A percentile compares a stretch with the other conserved stretches of the same genome.
These are phyloP conservation scores for Backusella psychrophila DNA, from an alignment of 192 early-diverging fungal species.

Conservation along the genomic window DNA sequence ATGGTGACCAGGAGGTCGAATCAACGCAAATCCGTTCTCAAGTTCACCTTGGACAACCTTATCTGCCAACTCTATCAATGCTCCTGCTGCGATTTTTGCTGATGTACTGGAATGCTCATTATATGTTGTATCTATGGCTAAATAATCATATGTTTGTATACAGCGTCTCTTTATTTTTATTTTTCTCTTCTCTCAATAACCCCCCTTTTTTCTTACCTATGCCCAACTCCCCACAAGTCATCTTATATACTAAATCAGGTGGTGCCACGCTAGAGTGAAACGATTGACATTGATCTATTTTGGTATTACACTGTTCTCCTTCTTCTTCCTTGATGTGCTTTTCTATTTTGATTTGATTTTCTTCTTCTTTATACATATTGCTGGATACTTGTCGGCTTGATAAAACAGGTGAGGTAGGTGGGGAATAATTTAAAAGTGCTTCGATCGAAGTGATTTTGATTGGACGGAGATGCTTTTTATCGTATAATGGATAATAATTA, in stretches of 20 bases:
- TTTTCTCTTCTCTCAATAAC: neutral
- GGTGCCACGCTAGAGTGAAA: conserved; percentile 19
- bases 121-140: conserved; percentile 31
- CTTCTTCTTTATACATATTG: conserved; percentile 6
- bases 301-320: neutral
- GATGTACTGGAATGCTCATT: conserved; percentile 22
- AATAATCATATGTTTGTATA: neutral
- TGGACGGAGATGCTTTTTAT: neutral
- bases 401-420: conserved; percentile 10
- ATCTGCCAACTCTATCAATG: conserved; percentile 32
- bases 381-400: neutral
- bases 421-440: conserved; percentile 23
- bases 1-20: conserved; percentile 78
- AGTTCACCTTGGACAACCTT: conserved; percentile 54
- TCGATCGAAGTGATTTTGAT: conserved; percentile 28
- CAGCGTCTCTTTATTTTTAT: no score
- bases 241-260: conserved; percentile 42
- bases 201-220: conserved; percentile 31
- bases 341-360: conserved; percentile 8
- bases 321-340: conserved; percentile 12
- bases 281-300: neutral
- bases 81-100: conserved; percentile 19
- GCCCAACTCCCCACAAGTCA: conserved; percentile 52
- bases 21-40: conserved; percentile 68
- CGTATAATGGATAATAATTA: conserved; percentile 34